Conservation (phyloP, 2,329 filamentous ascomycete genomes). For the Aureobasidium namibiae region DNA sequence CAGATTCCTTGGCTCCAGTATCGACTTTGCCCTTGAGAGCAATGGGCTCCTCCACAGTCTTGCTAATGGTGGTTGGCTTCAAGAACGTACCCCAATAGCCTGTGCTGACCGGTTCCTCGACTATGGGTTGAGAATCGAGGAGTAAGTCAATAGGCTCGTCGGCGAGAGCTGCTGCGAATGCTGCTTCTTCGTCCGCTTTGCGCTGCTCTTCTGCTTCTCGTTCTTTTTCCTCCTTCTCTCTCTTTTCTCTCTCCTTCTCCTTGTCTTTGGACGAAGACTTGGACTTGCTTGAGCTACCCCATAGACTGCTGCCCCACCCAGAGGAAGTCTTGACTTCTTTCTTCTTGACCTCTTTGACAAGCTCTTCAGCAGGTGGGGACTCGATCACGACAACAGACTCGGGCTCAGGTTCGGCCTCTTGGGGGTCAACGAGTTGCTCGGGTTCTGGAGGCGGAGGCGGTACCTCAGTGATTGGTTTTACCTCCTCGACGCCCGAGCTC, state of each 20-base stretch:
- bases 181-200: conserved; percentile 26
- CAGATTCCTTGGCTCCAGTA: conserved; percentile 34
- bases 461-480: conserved; percentile 19
- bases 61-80: conserved; percentile 38
- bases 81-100: conserved; percentile 38
- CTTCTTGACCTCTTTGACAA: conserved; percentile 25
- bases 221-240: conserved; percentile 31
- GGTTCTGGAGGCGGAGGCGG: conserved; percentile 17
- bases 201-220: conserved; percentile 25
- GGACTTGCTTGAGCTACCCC: conserved; percentile 27
- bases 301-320: conserved; percentile 23
- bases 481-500: conserved; percentile 36
- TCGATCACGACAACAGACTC: background rate
- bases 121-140: conserved; percentile 22
- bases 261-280: conserved; percentile 27
- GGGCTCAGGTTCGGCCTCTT: conserved; percentile 12
- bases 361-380: conserved; percentile 9
- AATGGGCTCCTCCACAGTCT: conserved; percentile 32
- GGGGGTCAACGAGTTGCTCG: background rate
- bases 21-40: conserved; percentile 36
- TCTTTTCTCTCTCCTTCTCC: conserved; percentile 22
- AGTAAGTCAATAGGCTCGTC: conserved; percentile 28
- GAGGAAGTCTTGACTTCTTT: conserved; percentile 32
- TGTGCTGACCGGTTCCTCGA: conserved; percentile 27
- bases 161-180: conserved; percentile 27